phyloP scores from a whole-genome alignment of 106 monocot genomes.

The Apostasia shenzhenica region DNA sequence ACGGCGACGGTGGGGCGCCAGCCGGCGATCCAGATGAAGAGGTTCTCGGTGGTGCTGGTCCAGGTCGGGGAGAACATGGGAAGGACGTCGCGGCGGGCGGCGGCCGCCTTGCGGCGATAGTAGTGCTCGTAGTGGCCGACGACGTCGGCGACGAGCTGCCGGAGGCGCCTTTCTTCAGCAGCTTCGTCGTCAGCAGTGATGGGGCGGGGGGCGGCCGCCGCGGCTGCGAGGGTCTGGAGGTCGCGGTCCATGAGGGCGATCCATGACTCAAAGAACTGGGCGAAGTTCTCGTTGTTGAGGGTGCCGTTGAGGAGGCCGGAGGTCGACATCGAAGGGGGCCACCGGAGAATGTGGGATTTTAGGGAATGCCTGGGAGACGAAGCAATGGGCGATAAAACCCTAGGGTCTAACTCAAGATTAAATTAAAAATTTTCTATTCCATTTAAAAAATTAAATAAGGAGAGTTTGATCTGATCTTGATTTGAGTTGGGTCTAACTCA shows the following conservation, averaged over 20 bases:
- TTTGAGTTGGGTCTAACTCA: no score
- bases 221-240: conserved; percentile 27
- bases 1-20: conserved; percentile 62
- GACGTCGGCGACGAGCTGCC: conserved; percentile 26
- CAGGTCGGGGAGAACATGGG: conserved; percentile 52
- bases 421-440: no score
- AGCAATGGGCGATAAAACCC: no score
- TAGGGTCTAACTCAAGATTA: no score
- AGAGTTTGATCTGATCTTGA: no score
- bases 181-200: neutral
- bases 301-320: neutral
- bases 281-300: conserved; percentile 23
- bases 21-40: conserved; percentile 62
- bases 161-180: neutral
- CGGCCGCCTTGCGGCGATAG: conserved; percentile 32
- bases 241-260: conserved; percentile 32
- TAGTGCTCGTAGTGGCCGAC: conserved; percentile 56
- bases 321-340: neutral
- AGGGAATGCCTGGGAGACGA: no score
- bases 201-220: conserved; percentile 3
- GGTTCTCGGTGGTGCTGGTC: conserved; percentile 53
- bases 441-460: no score
- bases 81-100: conserved; percentile 32
- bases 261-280: conserved; percentile 41
- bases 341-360: no score